Evolutionary conservation across 2,329 filamentous ascomycete genomes (phyloP).

Genomic region (Xylariaceae sp.): DNA sequence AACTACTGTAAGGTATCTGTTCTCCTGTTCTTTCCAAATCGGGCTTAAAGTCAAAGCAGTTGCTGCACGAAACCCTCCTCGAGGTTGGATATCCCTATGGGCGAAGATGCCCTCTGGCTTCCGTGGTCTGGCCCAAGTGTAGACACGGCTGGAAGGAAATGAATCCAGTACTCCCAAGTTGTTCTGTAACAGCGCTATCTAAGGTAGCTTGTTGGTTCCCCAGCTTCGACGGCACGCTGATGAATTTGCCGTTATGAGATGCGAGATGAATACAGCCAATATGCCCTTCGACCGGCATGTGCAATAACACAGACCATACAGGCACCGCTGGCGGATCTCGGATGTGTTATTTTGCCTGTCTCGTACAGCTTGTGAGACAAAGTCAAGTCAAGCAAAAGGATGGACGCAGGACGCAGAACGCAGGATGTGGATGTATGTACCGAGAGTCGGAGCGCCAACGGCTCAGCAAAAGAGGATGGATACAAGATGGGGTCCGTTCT

Average conservation of each 20-base stretch:
- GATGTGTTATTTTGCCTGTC: conserved; percentile 12
- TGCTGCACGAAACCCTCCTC: conserved; percentile 6
- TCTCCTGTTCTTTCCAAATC: conserved; percentile 10
- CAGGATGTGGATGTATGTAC: not conserved
- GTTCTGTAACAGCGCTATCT: too few species aligned
- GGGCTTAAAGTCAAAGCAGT: conserved; percentile 15
- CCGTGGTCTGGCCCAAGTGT: conserved; percentile 12
- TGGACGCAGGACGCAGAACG: conserved; percentile 8
- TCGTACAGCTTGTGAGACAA: conserved; percentile 18
- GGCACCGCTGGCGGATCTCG: conserved; percentile 15
- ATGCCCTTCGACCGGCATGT: conserved; percentile 6
- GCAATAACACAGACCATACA: conserved; percentile 14
- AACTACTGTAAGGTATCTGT: conserved; percentile 6
- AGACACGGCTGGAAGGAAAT: conserved; percentile 1
- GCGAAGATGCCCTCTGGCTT: conserved; percentile 12
- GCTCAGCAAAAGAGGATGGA: not conserved
- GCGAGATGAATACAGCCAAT: conserved; percentile 3
- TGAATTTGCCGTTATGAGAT: conserved; percentile 3
- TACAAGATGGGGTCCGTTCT: not conserved
- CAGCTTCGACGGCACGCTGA: not conserved
- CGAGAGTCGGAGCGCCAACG: not conserved
- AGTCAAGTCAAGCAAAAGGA: conserved; percentile 8
- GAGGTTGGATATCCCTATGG: conserved; percentile 4
- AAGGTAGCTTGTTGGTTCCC: conserved; percentile 8
- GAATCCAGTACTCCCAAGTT: not conserved